Conservation (phyloP, 352 stramenopile genomes). For the Phytophthora sp. region DNA sequence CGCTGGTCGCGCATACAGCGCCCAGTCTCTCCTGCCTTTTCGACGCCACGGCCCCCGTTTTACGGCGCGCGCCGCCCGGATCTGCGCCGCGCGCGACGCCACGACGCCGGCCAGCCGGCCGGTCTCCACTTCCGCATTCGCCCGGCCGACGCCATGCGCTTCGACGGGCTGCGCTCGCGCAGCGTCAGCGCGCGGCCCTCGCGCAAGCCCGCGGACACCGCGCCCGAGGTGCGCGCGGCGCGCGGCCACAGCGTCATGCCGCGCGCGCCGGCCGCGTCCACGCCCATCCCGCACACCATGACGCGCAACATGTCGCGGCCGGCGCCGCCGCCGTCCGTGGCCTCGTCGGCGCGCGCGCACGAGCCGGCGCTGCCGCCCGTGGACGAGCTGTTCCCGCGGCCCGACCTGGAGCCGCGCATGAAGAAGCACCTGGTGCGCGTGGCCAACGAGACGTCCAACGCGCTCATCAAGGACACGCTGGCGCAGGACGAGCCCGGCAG, state of each 20-base stretch:
- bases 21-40: conserved; percentile 16
- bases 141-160: conserved; percentile 21
- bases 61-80: not conserved
- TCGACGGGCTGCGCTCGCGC: conserved; percentile 31
- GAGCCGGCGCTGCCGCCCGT: conserved; percentile 18
- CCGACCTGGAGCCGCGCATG: conserved; percentile 72
- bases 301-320: conserved; percentile 26
- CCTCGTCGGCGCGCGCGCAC: conserved; percentile 2
- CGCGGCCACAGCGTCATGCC: conserved; percentile 33
- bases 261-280: conserved; percentile 13
- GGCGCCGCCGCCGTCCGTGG: conserved; percentile 13
- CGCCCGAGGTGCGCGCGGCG: conserved; percentile 6
- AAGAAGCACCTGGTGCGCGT: conserved; percentile 81
- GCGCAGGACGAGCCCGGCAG: conserved; percentile 45
- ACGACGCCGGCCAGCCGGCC: conserved; percentile 11
- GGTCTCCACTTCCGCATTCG: conserved; percentile 23
- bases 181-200: conserved; percentile 24
- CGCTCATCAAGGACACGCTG: conserved; percentile 76
- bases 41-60: conserved; percentile 23
- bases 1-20: conserved; percentile 14
- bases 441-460: conserved; percentile 83
- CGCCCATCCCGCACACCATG: conserved; percentile 27
- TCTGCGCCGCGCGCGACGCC: conserved; percentile 9
- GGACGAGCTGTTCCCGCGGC: conserved; percentile 61
- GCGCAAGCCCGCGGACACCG: conserved; percentile 5